These are phyloP conservation scores for Saccharomycopsis sp. DNA, from an alignment of 805 yeast species.

Conservation along the genomic window DNA sequence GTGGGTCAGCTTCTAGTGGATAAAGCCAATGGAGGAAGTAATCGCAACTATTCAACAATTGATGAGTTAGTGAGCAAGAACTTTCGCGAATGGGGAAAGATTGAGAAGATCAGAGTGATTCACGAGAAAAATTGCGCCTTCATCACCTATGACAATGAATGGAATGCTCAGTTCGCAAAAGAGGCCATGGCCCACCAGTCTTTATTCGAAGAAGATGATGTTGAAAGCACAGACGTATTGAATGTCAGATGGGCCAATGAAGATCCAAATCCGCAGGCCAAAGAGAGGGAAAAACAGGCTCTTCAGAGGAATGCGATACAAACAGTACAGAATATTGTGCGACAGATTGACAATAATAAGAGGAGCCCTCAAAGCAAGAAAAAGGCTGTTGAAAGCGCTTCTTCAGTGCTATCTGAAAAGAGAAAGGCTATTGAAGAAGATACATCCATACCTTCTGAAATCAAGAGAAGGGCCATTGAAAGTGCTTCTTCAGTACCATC, in stretches of 20 bases:
- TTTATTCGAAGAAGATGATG: constrained; percentile 50
- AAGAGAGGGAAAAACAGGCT: constrained; percentile 12
- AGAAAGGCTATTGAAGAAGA: background rate
- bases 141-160: constrained; percentile 60
- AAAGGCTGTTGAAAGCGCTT: background rate
- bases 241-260: constrained; percentile 84
- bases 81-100: constrained; percentile 71
- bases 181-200: constrained; percentile 90
- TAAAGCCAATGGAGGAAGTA: constrained; percentile 31
- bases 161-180: constrained; percentile 87
- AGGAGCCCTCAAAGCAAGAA: background rate
- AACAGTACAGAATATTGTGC: background rate
- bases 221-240: constrained; percentile 31
- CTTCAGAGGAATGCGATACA: background rate
- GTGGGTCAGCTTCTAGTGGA: constrained; percentile 53
- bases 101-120: constrained; percentile 59
- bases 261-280: constrained; percentile 73
- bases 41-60: constrained; percentile 27
- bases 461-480: background rate
- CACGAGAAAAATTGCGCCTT: constrained; percentile 67
- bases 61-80: constrained; percentile 36
- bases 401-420: background rate
- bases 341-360: background rate
- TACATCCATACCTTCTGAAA: background rate
- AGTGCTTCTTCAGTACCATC: background rate